A percentile compares a stretch with the other conserved stretches of the same genome.
Evolutionary conservation across 2,329 filamentous ascomycete species (phyloP).

Genomic region (Plenodomus biglobosus): DNA sequence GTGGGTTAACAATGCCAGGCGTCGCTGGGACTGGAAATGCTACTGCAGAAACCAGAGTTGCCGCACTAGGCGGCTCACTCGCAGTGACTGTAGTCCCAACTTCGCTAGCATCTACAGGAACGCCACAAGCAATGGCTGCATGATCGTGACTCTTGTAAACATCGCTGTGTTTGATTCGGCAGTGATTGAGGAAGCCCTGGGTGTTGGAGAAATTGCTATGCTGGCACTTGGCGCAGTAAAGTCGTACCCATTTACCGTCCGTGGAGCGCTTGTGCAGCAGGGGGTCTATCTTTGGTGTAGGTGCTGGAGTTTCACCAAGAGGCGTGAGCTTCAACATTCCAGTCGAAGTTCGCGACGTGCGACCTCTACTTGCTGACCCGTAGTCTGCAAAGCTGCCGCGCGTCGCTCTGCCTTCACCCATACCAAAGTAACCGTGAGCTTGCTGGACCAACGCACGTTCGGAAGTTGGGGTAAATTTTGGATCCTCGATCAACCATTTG

Average conservation of each 20-base stretch:
- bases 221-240: slow-evolving; percentile 84
- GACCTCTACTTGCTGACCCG: slow-evolving; percentile 52
- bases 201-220: slow-evolving; percentile 93
- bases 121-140: slow-evolving; percentile 83
- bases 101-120: slow-evolving; percentile 73
- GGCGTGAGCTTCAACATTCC: slow-evolving; percentile 51
- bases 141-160: slow-evolving; percentile 97
- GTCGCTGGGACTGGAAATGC: slow-evolving; percentile 31
- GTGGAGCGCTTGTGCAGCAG: slow-evolving; percentile 79
- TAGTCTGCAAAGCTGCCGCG: slow-evolving; percentile 70
- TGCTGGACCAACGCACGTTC: slow-evolving; percentile 41
- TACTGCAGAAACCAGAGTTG: slow-evolving; percentile 32
- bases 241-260: slow-evolving; percentile 83
- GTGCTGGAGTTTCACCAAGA: slow-evolving; percentile 47
- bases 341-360: slow-evolving; percentile 60
- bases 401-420: slow-evolving; percentile 72
- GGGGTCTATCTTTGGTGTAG: slow-evolving; percentile 69
- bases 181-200: slow-evolving; percentile 99
- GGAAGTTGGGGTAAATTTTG: slow-evolving; percentile 69
- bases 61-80: slow-evolving; percentile 28
- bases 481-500: slow-evolving; percentile 90
- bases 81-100: slow-evolving; percentile 37
- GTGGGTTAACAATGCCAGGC: slow-evolving; percentile 41
- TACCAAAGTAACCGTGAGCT: slow-evolving; percentile 41
- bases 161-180: slow-evolving; percentile 88